Base-by-base conservation (phyloP, 495 filamentous ascomycete species). In the Gamarada debralockiae region DNA sequence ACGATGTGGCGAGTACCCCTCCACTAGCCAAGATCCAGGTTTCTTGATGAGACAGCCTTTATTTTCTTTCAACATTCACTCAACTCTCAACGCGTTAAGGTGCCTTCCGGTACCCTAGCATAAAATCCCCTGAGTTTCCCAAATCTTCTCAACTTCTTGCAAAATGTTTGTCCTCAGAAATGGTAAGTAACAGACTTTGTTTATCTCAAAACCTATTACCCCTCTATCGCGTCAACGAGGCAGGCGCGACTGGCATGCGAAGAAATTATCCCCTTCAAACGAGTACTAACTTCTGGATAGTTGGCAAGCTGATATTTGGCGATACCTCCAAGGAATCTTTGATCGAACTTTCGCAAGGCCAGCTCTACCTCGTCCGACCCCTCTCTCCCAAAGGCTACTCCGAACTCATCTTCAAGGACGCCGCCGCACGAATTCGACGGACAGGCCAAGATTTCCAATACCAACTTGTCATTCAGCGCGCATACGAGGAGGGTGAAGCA, bases 341-440 rank as follows among this genome's bases (percentile, higher is more conserved):
- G 65, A 89, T 96, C 67, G 90, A 97, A 62, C 85, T 98, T 25
- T 81, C 93, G 5, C 89, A 96, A 67, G 93, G 93, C 59, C 89
- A 97, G 71, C 89, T 98, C 25, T 98, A 96, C 66, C 86, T 98
- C 49, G 95, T 98, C 61, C 88, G 93, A 56, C 93, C 93, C 4
- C 77, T 89, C 24, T 98, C 93, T 1, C 89, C 91, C 25, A 98
- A 98, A 69, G 93, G 93, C 53, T 96, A 96, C 62, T 96, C 90
- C 0, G 95, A 98, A 68, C 88, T 97, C 60, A 95, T 98, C 69
- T 98, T 96, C 81, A 97, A 95, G 64, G 93, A 98, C 84, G 85
- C 90, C 27, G 89, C 85, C 25, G 90, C 92, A 20, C 85, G 85
- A 31, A 96, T 98, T 60, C 85, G 93, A 55, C 84, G 89, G 20